A percentile compares a stretch with the other conserved stretches of the same genome.
Conservation (phyloP, 2,329 filamentous ascomycete genomes). For the Phyllosticta citriasiana region DNA sequence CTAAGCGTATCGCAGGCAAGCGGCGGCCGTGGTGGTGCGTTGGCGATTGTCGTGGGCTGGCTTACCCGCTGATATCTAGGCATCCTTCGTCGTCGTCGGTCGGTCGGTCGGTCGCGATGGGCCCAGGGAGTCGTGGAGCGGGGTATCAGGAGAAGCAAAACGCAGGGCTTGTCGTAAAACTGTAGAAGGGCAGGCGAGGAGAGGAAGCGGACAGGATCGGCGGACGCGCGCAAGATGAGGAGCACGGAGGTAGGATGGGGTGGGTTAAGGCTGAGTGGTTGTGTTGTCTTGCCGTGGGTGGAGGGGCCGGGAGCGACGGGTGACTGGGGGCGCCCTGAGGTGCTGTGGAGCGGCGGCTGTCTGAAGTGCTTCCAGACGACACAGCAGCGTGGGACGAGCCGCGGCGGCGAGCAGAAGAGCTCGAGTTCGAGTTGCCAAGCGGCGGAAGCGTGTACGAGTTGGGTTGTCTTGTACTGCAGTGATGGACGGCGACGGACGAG, state of each 20-base stretch:
- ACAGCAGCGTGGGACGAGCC: too few relatives aligned
- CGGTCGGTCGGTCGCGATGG: not conserved
- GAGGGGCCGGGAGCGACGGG: not conserved
- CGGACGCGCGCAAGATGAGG: not conserved
- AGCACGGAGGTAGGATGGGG: not conserved
- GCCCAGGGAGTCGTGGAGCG: constrained; percentile 4
- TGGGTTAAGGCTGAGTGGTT: not conserved
- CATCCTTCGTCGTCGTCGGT: not conserved
- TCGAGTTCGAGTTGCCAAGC: too few relatives aligned
- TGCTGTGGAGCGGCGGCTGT: too few relatives aligned
- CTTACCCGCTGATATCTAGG: constrained; percentile 38
- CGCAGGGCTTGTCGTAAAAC: constrained; percentile 6
- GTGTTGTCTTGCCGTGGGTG: not conserved
- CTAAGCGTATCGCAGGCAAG: not conserved
- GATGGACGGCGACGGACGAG: too few relatives aligned
- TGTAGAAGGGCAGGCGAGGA: constrained; percentile 9
- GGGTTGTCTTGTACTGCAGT: too few relatives aligned
- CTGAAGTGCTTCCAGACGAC: too few relatives aligned
- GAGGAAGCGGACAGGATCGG: not conserved
- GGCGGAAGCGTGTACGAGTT: too few relatives aligned
- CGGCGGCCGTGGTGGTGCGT: constrained; percentile 8
- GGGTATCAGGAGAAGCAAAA: constrained; percentile 2
- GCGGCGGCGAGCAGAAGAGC: too few relatives aligned
- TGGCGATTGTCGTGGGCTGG: constrained; percentile 14
- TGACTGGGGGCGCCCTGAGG: not conserved